phyloP scores from a whole-genome alignment of 257 asterid species.

The Nemophila menziesii region DNA sequence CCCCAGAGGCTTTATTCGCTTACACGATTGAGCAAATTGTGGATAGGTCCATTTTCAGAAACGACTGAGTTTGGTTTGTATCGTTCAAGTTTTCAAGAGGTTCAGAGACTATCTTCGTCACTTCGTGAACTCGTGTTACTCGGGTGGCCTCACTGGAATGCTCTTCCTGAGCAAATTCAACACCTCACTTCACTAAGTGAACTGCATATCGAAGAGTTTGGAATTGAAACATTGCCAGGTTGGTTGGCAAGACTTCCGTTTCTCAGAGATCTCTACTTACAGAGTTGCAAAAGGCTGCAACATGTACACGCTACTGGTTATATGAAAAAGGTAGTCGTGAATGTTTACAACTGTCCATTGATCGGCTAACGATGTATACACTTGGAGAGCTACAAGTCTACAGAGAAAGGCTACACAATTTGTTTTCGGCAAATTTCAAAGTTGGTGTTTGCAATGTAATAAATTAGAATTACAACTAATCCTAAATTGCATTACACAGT shows the following conservation, averaged over 20 bases:
- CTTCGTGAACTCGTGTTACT: fast-evolving
- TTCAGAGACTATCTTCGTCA: not conserved
- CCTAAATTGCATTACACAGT: no score
- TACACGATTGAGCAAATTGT: not conserved
- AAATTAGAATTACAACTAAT: no score
- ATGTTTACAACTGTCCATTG: no score
- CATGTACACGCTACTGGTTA: conserved; percentile 8
- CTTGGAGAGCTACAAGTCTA: no score
- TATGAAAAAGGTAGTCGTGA: not conserved
- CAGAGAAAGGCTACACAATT: no score
- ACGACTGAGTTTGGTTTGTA: conserved; percentile 1
- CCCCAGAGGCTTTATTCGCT: conserved; percentile 3
- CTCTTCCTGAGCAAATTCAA: conserved; percentile 12
- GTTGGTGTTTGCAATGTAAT: no score
- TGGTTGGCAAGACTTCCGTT: conserved; percentile 14
- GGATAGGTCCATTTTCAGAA: conserved; percentile 1
- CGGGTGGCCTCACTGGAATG: conserved; percentile 6
- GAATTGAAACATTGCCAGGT: conserved; percentile 16
- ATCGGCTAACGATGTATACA: no score
- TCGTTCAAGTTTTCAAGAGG: conserved; percentile 1
- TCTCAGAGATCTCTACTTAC: not conserved
- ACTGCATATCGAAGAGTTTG: not conserved
- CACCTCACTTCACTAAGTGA: conserved; percentile 1
- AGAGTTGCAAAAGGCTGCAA: not conserved
- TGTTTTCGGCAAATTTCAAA: no score